phyloP scores from a whole-genome alignment of 179 eudicot genomes.

The Drosera spatulata region DNA sequence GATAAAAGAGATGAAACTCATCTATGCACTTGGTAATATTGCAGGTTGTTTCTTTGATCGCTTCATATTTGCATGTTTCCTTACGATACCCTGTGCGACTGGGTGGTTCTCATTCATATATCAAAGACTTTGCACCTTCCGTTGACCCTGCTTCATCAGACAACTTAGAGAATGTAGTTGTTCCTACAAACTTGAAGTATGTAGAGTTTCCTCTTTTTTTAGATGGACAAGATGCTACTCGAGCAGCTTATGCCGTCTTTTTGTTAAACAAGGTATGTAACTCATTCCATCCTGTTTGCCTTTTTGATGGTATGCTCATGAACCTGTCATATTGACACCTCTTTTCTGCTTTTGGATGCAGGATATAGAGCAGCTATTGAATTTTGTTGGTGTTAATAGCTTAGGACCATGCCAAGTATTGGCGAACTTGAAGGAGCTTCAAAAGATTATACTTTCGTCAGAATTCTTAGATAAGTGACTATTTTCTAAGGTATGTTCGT shows the following conservation, averaged over 20 bases:
- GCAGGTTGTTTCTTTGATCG: constrained; percentile 78
- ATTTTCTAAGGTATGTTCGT: too few species aligned
- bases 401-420: constrained; percentile 89
- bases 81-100: constrained; percentile 78
- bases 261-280: constrained; percentile 81
- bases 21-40: constrained; percentile 2
- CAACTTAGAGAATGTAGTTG: constrained; percentile 25
- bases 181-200: constrained; percentile 37
- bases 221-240: constrained; percentile 95
- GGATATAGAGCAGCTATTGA: constrained; percentile 96
- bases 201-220: constrained; percentile 82
- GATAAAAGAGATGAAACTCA: too few species aligned
- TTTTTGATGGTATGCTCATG: background rate
- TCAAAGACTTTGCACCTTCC: constrained; percentile 65
- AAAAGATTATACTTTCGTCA: constrained; percentile 50
- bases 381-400: constrained; percentile 69
- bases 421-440: constrained; percentile 81
- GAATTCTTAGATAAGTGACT: constrained; percentile 52
- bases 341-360: constrained; percentile 16
- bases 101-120: constrained; percentile 86
- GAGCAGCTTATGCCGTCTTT: constrained; percentile 92
- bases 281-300: background rate
- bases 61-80: constrained; percentile 72
- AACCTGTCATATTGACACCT: background rate
- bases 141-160: constrained; percentile 42